Evolutionary conservation across 345 rosid species (phyloP).

Genomic region (Hibiscus syriacus): DNA sequence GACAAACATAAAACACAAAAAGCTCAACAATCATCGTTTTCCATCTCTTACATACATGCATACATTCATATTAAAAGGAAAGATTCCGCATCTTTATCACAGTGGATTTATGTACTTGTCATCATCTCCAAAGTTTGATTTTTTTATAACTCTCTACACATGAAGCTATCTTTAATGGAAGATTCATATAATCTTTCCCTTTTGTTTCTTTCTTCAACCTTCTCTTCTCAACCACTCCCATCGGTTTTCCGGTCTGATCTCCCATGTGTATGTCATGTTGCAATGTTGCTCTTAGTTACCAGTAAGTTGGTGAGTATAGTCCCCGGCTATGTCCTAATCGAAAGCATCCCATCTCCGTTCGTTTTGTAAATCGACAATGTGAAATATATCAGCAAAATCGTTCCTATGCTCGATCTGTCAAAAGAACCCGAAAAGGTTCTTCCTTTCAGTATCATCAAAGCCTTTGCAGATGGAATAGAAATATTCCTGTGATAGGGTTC

Average conservation of each 20-base stretch:
- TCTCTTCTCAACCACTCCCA: too few relatives aligned
- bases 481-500: too few relatives aligned
- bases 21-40: not conserved
- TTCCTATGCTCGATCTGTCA: conserved; percentile 90
- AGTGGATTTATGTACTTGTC: conserved; percentile 33
- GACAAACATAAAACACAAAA: not conserved
- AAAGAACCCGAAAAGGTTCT: not conserved
- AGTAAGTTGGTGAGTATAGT: conserved; percentile 3
- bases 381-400: conserved; percentile 83
- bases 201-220: conserved; percentile 10
- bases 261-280: conserved; percentile 9
- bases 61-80: not conserved
- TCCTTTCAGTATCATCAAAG: not conserved
- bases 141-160: not conserved
- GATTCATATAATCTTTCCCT: too few relatives aligned
- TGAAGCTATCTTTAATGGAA: too few relatives aligned
- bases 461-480: not conserved
- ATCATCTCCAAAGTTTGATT: too few relatives aligned
- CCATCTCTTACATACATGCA: not conserved
- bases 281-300: not conserved
- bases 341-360: conserved; percentile 24
- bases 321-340: conserved; percentile 21
- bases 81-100: too few relatives aligned
- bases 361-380: conserved; percentile 57
- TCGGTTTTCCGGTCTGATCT: too few relatives aligned